Percentiles rank a stretch among this genome's conserved stretches.
phyloP scores from a whole-genome alignment of 371 early-diverging fungal species.

The Apophysomyces trapeziformis region DNA sequence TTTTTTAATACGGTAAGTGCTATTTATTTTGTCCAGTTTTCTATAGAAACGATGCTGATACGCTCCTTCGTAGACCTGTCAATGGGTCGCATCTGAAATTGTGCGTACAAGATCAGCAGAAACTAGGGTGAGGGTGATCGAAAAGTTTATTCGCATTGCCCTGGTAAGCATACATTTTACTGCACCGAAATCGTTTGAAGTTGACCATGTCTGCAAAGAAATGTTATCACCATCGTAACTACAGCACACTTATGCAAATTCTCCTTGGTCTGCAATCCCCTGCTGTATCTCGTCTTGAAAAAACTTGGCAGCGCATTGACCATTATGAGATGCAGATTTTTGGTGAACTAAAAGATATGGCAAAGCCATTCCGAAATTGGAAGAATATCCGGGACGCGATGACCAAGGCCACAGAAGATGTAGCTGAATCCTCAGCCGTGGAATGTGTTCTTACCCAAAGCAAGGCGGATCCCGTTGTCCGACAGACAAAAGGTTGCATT shows the following conservation, averaged over 20 bases:
- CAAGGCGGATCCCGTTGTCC: constrained; percentile 15
- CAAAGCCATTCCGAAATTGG: constrained; percentile 65
- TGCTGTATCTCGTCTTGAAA: constrained; percentile 51
- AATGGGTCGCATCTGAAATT: constrained; percentile 58
- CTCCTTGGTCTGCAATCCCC: constrained; percentile 62
- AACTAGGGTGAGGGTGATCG: constrained; percentile 41
- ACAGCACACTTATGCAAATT: constrained; percentile 62
- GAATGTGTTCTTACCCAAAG: constrained; percentile 44
- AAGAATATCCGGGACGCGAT: constrained; percentile 58
- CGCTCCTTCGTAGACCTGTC: constrained; percentile 34
- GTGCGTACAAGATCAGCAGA: constrained; percentile 38
- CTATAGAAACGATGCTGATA: neutral
- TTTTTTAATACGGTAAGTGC: constrained; percentile 47
- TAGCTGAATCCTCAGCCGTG: constrained; percentile 49
- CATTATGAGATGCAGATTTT: constrained; percentile 53
- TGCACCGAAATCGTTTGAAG: neutral
- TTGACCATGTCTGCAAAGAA: constrained; percentile 34
- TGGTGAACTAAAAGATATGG: constrained; percentile 55
- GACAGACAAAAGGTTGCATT: constrained; percentile 47
- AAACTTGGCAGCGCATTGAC: constrained; percentile 59
- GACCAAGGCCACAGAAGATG: constrained; percentile 49
- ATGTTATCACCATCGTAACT: constrained; percentile 65
- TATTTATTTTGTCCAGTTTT: neutral
- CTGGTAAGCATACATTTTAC: constrained; percentile 30
- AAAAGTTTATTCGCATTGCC: constrained; percentile 55